Evolutionary conservation across 1,139 yeast species (phyloP), one percentile per base, ranked within the genome.

Genomic region (Magnusiomyces paraingens): DNA sequence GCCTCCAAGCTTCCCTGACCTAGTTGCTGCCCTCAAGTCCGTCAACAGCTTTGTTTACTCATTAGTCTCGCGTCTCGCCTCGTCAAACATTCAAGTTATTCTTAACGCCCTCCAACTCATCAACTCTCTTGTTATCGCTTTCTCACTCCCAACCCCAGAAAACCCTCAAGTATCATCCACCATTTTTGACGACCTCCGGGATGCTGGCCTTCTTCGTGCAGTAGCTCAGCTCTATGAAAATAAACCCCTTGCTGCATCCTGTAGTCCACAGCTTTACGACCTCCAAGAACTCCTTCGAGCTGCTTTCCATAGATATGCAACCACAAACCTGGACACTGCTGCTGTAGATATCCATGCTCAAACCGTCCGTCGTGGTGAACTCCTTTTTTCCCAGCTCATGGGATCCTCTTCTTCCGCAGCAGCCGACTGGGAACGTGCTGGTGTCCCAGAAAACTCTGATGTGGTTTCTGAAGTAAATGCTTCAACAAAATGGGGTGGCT

Each of bases 361-460:
- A 18, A 56, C 64, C 2, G 59, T 57, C 53, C 61, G 57, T 29
- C 58, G 61, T 18, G 59, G 64, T 21, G 59, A 62, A 39, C 39
- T 55, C 14, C 59, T 59, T 48, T 60, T 64, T 42, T 55, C 60
- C 18, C 52, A 59, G 10, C 57, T 64, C 36, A 62, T 64, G 12
- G 69, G 68, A 2, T 50, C 60, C 12, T 58, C 57, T 11, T 57
- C 56, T 44, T 36, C 53, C 11, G 57, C 53, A 22, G 29, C 43
- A 14, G 58, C 60, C 14, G 67, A 66, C 47, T 65, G 67, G 65
- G 58, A 51, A 18, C 61, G 60, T 47, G 66, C 68, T 5, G 69
- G 70, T 14, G 59, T 65, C 35, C 51, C 60, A 2, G 56, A 58
- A 15, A 60, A 58, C 21, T 53, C 51, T 14, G 60, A 55, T 12